Evolutionary conservation across 192 early-diverging fungal genomes (phyloP).

Genomic region (Jimgerdemannia lactiflua): DNA sequence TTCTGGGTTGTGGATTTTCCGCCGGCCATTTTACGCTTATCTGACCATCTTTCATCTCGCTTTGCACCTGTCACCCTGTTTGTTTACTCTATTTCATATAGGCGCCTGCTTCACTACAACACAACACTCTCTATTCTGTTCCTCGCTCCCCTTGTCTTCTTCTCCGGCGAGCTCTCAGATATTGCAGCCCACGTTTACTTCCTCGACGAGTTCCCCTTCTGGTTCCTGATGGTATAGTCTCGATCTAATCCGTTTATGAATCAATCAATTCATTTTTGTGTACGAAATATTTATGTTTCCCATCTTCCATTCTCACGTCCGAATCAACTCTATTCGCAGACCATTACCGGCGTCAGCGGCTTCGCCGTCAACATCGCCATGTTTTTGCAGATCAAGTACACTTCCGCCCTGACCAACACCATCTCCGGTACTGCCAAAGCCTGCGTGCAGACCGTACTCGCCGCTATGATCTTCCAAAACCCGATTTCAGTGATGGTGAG

Average conservation of each 20-base stretch:
- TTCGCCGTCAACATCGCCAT: constrained; percentile 69
- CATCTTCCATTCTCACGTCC: not conserved
- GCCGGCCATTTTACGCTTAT: not conserved
- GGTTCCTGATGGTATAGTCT: constrained; percentile 51
- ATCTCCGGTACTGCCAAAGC: constrained; percentile 69
- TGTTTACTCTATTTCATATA: constrained; percentile 10
- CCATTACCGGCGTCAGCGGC: constrained; percentile 56
- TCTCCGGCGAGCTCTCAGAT: constrained; percentile 55
- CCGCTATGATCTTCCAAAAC: constrained; percentile 60
- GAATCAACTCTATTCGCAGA: constrained; percentile 3
- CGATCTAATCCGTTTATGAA: not conserved
- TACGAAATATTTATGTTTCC: not conserved
- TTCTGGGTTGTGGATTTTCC: not conserved
- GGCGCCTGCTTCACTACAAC: constrained; percentile 65
- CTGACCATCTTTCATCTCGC: not conserved
- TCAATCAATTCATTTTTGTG: not conserved
- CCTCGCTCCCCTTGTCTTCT: constrained; percentile 50
- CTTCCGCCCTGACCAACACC: constrained; percentile 64
- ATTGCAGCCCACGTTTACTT: constrained; percentile 46
- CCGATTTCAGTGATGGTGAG: constrained; percentile 57
- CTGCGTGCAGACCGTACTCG: constrained; percentile 62
- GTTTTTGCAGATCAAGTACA: constrained; percentile 70
- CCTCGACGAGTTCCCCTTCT: constrained; percentile 45
- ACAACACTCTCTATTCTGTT: constrained; percentile 59
- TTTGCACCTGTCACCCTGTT: not conserved